A percentile compares a stretch with the other conserved stretches of the same genome.
phyloP scores from a whole-genome alignment of 164 flowering plant genomes.

The Piper betle region DNA sequence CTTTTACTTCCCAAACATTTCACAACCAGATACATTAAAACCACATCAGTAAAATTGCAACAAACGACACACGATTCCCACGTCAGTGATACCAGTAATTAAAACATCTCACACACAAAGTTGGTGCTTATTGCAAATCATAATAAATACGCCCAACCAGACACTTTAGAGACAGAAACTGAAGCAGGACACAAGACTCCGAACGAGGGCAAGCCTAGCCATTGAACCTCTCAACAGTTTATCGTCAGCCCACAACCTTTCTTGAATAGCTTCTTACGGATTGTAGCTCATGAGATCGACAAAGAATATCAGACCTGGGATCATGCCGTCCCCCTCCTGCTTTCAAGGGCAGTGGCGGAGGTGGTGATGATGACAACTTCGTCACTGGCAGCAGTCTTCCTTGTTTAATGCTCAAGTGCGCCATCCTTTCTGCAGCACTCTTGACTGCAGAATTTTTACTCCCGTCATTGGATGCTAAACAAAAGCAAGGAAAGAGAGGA shows the following conservation, averaged over 20 bases:
- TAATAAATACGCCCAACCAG: too few relatives aligned
- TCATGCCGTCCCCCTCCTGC: constrained; percentile 52
- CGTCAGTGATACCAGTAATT: too few relatives aligned
- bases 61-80: too few relatives aligned
- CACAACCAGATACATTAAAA: too few relatives aligned
- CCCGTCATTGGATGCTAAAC: constrained; percentile 27
- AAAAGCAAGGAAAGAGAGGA: background rate
- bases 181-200: too few relatives aligned
- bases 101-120: too few relatives aligned
- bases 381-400: constrained; percentile 17
- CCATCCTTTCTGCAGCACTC: constrained; percentile 51
- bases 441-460: constrained; percentile 24
- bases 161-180: too few relatives aligned
- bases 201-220: too few relatives aligned
- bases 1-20: too few relatives aligned
- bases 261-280: constrained; percentile 23
- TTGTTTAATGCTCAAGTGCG: constrained; percentile 32
- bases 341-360: constrained; percentile 30
- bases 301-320: constrained; percentile 21
- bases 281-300: constrained; percentile 29
- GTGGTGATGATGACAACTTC: constrained; percentile 12
- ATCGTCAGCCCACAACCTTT: constrained; percentile 43
- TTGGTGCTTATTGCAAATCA: too few relatives aligned
- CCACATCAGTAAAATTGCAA: too few relatives aligned
- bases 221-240: too few relatives aligned